Evolutionary conservation across 2,329 filamentous ascomycete genomes (phyloP).

Genomic region (Trichoderma pleuroti): DNA sequence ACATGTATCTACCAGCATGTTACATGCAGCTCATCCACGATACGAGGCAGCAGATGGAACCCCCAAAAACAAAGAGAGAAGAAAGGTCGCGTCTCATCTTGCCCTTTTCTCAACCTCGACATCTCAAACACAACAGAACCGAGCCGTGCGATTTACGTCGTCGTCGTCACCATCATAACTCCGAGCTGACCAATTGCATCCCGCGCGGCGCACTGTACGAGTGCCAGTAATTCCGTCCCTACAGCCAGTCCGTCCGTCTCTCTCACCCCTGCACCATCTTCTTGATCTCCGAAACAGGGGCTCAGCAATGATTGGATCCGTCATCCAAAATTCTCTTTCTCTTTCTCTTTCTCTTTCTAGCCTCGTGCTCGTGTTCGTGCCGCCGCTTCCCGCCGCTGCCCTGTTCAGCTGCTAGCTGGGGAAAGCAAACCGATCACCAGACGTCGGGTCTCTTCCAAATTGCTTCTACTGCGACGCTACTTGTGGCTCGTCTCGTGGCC

Average conservation of each 20-base stretch:
- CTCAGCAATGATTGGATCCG: neutral
- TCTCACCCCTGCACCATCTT: neutral
- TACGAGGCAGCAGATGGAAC: neutral
- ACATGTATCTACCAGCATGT: neutral
- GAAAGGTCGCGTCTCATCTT: neutral
- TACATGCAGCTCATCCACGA: slow-evolving; percentile 2
- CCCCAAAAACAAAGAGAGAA: neutral
- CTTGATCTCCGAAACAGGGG: slow-evolving; percentile 16
- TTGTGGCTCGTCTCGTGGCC: neutral
- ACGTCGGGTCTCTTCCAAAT: neutral
- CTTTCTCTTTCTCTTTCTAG: neutral
- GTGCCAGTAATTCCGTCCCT: neutral
- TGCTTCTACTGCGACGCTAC: neutral
- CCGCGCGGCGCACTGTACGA: neutral
- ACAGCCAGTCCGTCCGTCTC: neutral
- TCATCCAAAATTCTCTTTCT: neutral
- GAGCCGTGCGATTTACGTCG: neutral
- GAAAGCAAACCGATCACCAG: neutral
- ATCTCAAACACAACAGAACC: neutral
- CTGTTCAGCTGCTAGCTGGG: neutral
- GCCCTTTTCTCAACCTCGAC: neutral
- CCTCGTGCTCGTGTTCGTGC: slow-evolving; percentile 14
- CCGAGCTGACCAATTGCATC: neutral
- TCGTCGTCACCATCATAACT: neutral
- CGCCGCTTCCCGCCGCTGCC: neutral